A percentile compares a stretch with the other conserved stretches of the same genome.
phyloP scores from a whole-genome alignment of 73 alveolate species.

The Breviolum minutum region DNA sequence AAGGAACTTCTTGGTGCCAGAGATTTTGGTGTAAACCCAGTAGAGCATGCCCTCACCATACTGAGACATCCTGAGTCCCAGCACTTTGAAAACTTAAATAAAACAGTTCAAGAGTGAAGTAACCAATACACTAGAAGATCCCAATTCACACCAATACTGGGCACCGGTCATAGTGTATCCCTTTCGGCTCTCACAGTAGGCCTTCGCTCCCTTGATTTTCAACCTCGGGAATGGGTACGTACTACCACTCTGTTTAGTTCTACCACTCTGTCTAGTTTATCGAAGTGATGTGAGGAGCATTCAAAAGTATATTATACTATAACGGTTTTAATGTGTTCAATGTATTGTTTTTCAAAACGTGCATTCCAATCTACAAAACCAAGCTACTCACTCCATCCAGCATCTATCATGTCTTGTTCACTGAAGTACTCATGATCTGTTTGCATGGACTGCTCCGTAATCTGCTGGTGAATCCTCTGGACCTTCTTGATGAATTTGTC shows the following conservation, averaged over 20 bases:
- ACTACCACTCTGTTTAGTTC: too few relatives aligned
- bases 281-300: too few relatives aligned
- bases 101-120: too few relatives aligned
- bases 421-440: constrained; percentile 12
- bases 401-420: constrained; percentile 2
- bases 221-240: background rate
- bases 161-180: constrained; percentile 14
- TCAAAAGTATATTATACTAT: too few relatives aligned
- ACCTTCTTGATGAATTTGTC: constrained; percentile 16
- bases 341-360: background rate
- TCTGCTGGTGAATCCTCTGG: constrained; percentile 14
- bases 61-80: background rate
- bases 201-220: constrained; percentile 12
- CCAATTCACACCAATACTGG: background rate
- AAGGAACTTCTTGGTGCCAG: background rate
- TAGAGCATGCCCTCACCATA: constrained; percentile 16
- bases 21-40: background rate
- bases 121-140: too few relatives aligned
- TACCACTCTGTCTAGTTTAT: too few relatives aligned
- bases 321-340: too few relatives aligned
- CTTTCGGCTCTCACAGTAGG: background rate
- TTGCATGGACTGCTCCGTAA: background rate
- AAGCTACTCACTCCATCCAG: constrained; percentile 4
- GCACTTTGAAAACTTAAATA: too few relatives aligned
- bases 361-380: background rate